phyloP scores from a whole-genome alignment of 257 asterid species.

The Plectranthus barbatus region DNA sequence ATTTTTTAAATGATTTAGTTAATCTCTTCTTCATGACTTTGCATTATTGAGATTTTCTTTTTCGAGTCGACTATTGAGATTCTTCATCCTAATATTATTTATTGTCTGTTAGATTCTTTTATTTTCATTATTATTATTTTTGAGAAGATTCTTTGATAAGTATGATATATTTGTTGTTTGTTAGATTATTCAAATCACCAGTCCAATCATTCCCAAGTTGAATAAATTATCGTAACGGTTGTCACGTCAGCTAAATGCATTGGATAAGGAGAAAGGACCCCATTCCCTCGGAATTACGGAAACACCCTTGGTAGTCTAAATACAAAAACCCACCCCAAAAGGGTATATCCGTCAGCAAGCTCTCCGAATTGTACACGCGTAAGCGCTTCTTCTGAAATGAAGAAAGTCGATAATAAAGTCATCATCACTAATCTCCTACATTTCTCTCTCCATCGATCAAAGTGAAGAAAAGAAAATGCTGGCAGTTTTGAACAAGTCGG shows the following conservation, averaged over 20 bases:
- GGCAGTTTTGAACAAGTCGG: constrained; percentile 75
- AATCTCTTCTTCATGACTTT: too few relatives aligned
- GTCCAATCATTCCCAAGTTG: not conserved
- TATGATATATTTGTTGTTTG: too few relatives aligned
- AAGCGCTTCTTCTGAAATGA: not conserved
- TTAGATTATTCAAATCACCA: not conserved
- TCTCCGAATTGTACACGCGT: not conserved
- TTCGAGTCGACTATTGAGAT: too few relatives aligned
- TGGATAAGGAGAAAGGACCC: constrained; percentile 5
- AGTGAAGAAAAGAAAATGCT: constrained; percentile 28
- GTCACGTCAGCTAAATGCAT: constrained; percentile 1
- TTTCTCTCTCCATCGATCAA: not conserved
- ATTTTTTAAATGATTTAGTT: too few relatives aligned
- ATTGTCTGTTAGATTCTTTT: too few relatives aligned
- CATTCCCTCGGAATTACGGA: not conserved
- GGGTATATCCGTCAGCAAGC: not conserved
- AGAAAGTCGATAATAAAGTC: not conserved
- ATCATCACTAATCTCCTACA: not conserved
- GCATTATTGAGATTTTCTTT: too few relatives aligned
- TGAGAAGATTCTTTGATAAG: too few relatives aligned
- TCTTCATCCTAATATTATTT: too few relatives aligned
- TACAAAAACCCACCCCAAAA: not conserved
- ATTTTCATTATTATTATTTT: too few relatives aligned
- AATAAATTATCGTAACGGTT: not conserved
- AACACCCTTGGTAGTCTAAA: not conserved